Conservation (phyloP, 1,284 basidiomycete species). For the Lentinus polychrous region DNA sequence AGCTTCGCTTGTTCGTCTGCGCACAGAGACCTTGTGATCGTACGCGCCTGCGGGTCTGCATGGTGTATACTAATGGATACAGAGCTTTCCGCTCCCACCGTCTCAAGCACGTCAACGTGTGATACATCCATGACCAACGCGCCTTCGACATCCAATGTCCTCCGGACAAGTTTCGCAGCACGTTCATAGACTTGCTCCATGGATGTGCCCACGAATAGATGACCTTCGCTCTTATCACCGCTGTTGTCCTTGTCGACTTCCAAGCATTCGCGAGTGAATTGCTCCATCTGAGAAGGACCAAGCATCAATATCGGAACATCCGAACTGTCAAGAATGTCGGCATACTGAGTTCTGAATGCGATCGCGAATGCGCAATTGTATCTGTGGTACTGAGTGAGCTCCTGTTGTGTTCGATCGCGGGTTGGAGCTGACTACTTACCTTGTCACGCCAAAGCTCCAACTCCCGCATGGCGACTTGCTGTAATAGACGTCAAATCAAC, state of each 20-base stretch:
- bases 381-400: constrained; percentile 34
- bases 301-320: constrained; percentile 1
- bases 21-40: constrained; percentile 43
- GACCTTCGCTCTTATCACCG: constrained; percentile 15
- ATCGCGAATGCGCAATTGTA: constrained; percentile 86
- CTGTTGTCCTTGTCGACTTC: constrained; percentile 75
- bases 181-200: constrained; percentile 88
- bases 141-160: constrained; percentile 87
- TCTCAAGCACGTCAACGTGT: constrained; percentile 84
- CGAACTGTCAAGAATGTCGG: constrained; percentile 8
- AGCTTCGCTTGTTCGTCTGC: constrained; percentile 68
- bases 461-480: constrained; percentile 90
- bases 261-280: constrained; percentile 90
- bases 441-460: constrained; percentile 95
- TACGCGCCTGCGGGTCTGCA: constrained; percentile 32
- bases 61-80: constrained; percentile 57
- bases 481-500: constrained; percentile 4
- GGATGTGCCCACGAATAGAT: constrained; percentile 30
- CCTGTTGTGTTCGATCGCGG: neutral
- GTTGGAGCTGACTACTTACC: constrained; percentile 31
- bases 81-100: constrained; percentile 57
- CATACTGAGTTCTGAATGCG: constrained; percentile 82
- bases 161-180: constrained; percentile 82
- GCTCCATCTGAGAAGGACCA: constrained; percentile 64
- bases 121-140: constrained; percentile 90